phyloP scores from a whole-genome alignment of 805 yeast species.

The Candida peoriensis region DNA sequence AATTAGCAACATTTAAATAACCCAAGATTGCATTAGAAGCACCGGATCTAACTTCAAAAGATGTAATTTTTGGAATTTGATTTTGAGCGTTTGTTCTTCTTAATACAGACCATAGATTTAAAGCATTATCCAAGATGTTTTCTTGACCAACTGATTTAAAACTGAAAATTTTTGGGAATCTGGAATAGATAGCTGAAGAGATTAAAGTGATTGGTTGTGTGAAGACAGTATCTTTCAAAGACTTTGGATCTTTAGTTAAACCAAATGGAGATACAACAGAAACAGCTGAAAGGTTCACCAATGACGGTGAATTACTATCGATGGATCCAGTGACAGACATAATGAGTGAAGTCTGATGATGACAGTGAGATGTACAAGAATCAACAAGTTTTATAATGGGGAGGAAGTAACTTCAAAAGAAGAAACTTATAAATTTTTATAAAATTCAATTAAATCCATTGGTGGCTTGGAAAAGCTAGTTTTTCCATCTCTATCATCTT shows the following conservation, averaged over 20 bases:
- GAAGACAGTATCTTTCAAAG: conserved; percentile 42
- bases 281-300: conserved; percentile 32
- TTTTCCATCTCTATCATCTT: no score
- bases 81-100: conserved; percentile 48
- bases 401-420: background rate
- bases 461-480: no score
- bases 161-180: conserved; percentile 53
- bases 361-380: background rate
- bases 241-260: conserved; percentile 49
- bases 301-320: conserved; percentile 14
- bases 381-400: background rate
- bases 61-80: conserved; percentile 54
- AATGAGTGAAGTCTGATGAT: background rate
- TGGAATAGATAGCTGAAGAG: conserved; percentile 46
- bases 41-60: conserved; percentile 72
- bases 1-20: conserved; percentile 37
- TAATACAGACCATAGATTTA: conserved; percentile 54
- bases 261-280: conserved; percentile 54
- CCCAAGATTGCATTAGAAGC: conserved; percentile 80
- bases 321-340: conserved; percentile 21
- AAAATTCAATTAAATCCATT: no score
- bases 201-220: conserved; percentile 52
- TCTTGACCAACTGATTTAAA: conserved; percentile 65
- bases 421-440: background rate
- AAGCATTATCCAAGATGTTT: conserved; percentile 52